Evolutionary conservation across 805 yeast genomes (phyloP).

Genomic region (Pichia sporocuriosa): DNA sequence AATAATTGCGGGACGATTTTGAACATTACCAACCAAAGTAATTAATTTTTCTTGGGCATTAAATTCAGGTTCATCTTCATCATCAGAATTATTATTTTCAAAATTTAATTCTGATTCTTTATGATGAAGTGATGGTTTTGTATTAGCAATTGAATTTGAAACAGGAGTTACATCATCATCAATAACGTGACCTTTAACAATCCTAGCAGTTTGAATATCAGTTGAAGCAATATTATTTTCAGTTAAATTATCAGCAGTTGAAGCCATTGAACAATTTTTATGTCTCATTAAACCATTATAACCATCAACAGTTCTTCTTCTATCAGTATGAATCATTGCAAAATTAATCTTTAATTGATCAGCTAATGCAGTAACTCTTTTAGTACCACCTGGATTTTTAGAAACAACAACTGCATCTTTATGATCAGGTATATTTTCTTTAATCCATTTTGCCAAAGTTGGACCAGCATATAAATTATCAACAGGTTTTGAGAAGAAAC

Average conservation of each 20-base stretch:
- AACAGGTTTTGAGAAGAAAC: slow-evolving; percentile 94
- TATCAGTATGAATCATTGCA: slow-evolving; percentile 98
- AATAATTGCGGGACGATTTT: slow-evolving; percentile 84
- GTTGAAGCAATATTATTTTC: slow-evolving; percentile 64
- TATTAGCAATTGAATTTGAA: slow-evolving; percentile 5
- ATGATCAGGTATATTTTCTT: slow-evolving; percentile 81
- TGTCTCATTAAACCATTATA: slow-evolving; percentile 37
- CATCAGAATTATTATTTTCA: slow-evolving; percentile 81
- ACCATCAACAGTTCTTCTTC: slow-evolving; percentile 78
- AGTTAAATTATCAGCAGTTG: slow-evolving; percentile 29
- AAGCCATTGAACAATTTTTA: slow-evolving; percentile 32
- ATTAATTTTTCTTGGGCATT: slow-evolving; percentile 74
- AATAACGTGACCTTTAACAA: slow-evolving; percentile 94
- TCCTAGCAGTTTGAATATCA: slow-evolving; percentile 91
- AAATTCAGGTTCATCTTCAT: slow-evolving; percentile 68
- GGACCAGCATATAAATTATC: slow-evolving; percentile 97
- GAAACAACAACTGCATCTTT: slow-evolving; percentile 90
- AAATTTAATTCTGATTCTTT: slow-evolving; percentile 32
- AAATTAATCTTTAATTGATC: slow-evolving; percentile 92
- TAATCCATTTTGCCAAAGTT: slow-evolving; percentile 91
- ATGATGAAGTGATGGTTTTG: slow-evolving; percentile 17
- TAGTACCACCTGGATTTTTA: slow-evolving; percentile 99
- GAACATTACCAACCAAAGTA: slow-evolving; percentile 94
- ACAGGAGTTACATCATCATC: slow-evolving; percentile 47
- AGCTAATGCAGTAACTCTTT: slow-evolving; percentile 96